These are phyloP conservation scores for Begonia masoniana DNA, from an alignment of 306 rosid genomes.

Conservation along the genomic window DNA sequence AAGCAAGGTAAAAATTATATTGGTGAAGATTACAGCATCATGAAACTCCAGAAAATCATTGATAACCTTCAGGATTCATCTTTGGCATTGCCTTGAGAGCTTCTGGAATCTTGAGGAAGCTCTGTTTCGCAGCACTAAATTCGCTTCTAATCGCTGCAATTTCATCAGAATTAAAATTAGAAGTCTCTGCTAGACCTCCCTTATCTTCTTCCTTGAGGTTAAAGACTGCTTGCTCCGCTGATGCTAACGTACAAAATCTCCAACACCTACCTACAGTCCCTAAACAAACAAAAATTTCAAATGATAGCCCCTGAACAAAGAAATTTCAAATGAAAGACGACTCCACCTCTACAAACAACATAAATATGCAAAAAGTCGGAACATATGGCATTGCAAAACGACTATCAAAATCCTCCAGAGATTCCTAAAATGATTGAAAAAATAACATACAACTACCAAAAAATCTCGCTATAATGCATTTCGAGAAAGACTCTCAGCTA, in stretches of 20 bases:
- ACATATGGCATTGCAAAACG: not conserved
- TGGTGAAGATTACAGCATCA: not conserved
- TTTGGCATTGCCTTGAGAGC: slow-evolving; percentile 49
- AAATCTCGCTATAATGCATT: not conserved
- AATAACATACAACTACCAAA: too few relatives aligned
- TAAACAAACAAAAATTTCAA: slow-evolving; percentile 9
- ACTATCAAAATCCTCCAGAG: too few relatives aligned
- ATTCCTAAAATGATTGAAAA: too few relatives aligned
- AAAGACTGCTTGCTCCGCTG: slow-evolving; percentile 14
- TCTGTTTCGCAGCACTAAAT: slow-evolving; percentile 50
- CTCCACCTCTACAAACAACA: not conserved
- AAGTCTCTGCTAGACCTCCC: slow-evolving; percentile 8
- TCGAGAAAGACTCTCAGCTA: not conserved
- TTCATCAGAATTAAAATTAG: slow-evolving; percentile 24
- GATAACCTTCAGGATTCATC: slow-evolving; percentile 77
- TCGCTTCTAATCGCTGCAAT: slow-evolving; percentile 39
- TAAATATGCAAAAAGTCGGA: not conserved
- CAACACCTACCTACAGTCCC: slow-evolving; percentile 38
- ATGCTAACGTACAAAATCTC: slow-evolving; percentile 22
- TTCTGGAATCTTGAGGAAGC: slow-evolving; percentile 51
- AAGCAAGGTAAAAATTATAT: not conserved
- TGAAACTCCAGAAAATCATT: slow-evolving; percentile 3
- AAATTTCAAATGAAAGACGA: not conserved
- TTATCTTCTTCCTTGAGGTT: slow-evolving; percentile 10
- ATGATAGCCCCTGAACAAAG: not conserved